These are phyloP conservation scores for Phytophthora pseudosyringae DNA, from an alignment of 352 stramenopile genomes.

Conservation along the genomic window DNA sequence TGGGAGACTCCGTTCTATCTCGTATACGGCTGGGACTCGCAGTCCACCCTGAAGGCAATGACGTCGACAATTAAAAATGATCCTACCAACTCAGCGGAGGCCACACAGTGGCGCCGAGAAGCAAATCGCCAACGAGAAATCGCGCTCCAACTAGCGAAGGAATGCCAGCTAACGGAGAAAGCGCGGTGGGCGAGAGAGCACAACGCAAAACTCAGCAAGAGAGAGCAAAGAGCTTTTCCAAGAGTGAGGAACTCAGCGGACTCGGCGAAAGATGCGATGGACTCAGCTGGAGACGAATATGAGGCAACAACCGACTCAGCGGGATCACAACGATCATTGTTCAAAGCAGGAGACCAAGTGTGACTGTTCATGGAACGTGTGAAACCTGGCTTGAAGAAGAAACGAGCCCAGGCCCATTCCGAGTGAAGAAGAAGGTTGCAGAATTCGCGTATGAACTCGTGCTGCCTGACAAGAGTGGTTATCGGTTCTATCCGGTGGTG, in stretches of 20 bases:
- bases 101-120: not conserved
- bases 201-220: no score
- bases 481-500: conserved; percentile 11
- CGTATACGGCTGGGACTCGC: not conserved
- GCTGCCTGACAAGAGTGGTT: not conserved
- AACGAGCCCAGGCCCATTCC: not conserved
- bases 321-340: not conserved
- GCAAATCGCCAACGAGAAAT: conserved; percentile 3
- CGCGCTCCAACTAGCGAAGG: not conserved
- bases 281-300: not conserved
- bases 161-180: conserved; percentile 7
- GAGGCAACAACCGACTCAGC: not conserved
- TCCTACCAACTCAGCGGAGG: not conserved
- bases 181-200: not conserved
- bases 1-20: conserved; percentile 2
- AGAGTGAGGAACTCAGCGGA: no score
- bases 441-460: conserved; percentile 15
- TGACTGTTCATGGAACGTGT: conserved; percentile 5
- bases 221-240: not conserved
- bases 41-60: conserved; percentile 7
- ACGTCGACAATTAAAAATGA: not conserved
- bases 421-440: not conserved
- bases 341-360: not conserved
- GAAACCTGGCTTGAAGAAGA: not conserved
- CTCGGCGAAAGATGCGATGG: no score